Conservation (phyloP, 1,284 basidiomycete species). For the Vanrija pseudolonga region DNA sequence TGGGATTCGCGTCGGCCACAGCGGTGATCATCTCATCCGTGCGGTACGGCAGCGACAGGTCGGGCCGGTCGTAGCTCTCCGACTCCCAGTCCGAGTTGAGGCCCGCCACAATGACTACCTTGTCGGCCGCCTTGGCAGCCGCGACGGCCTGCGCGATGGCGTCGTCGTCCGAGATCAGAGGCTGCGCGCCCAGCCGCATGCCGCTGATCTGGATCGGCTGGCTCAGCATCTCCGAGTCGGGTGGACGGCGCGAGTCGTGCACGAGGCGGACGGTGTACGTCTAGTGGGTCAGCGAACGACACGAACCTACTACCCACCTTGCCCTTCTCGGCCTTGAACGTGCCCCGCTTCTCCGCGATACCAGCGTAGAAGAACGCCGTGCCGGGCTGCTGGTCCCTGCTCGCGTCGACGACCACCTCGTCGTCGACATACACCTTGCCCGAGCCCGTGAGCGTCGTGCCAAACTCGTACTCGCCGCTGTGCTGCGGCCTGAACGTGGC, state of each 20-base stretch:
- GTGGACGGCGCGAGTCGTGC: slow-evolving; percentile 24
- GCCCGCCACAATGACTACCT: slow-evolving; percentile 60
- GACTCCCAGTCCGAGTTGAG: slow-evolving; percentile 53
- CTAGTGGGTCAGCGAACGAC: slow-evolving; percentile 4
- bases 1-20: slow-evolving; percentile 61
- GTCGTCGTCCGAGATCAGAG: slow-evolving; percentile 57
- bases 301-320: slow-evolving; percentile 15
- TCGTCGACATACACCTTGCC: slow-evolving; percentile 59
- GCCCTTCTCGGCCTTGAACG: slow-evolving; percentile 23
- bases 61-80: slow-evolving; percentile 35
- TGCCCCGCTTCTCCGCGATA: slow-evolving; percentile 18
- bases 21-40: slow-evolving; percentile 62
- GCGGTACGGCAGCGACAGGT: slow-evolving; percentile 49
- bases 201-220: slow-evolving; percentile 5
- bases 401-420: slow-evolving; percentile 63
- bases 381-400: slow-evolving; percentile 48
- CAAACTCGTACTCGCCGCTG: slow-evolving; percentile 32
- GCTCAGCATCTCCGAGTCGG: not conserved
- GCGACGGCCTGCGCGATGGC: slow-evolving; percentile 57
- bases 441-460: slow-evolving; percentile 25
- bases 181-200: slow-evolving; percentile 58
- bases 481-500: slow-evolving; percentile 23
- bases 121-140: slow-evolving; percentile 58
- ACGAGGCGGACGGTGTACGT: slow-evolving; percentile 21
- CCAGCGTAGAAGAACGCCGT: slow-evolving; percentile 26